Evolutionary conservation across 2,329 filamentous ascomycete genomes (phyloP), one percentile per base, ranked within the genome.

Genomic region (Stagonosporopsis vannaccii): DNA sequence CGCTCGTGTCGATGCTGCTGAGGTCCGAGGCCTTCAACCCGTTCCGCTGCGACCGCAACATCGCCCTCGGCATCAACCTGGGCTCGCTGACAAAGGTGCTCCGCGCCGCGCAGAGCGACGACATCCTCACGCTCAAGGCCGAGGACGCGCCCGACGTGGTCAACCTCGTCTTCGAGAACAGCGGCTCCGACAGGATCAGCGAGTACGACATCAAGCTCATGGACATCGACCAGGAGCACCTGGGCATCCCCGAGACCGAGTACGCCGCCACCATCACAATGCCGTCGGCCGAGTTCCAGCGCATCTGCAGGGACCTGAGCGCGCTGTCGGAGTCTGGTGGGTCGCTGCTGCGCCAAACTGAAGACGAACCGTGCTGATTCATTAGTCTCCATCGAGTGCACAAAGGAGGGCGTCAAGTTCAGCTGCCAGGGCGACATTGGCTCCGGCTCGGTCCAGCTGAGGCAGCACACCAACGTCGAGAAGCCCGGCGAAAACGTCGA

Each of bases 191-290:
- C 79, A 86, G 95, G 66, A 86, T 99, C 75, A 96, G 91, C 85
- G 96, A 99, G 84, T 99, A 99, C 78, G 95, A 99, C 79, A 90
- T 99, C 80, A 99, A 99, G 85, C 88, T 99, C 77, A 99, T 99
- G 95, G 95, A 99, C 78, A 99, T 99, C 78, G 95, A 99, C 80
- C 96, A 99, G 82, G 95, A 99, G 85, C 95, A 99, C 79, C 82
- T 99, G 79, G 95, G 95, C 61, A 99, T 99, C 70, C 95, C 95
- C 15, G 94, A 99, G 71, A 99, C 96, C n/a, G 95, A 99, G 73
- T 99, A 99, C 75, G 90, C 92, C 35, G 90, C 95, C 43, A 95
- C 90, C 17, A 91, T 99, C 63, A 83, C 85, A 51, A 92, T 99
- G 91, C 94, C 95, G 13, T 87, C 90, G 30, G 77, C 82, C 43